Percentiles rank a stretch among this genome's conserved stretches.
Conservation (phyloP, 345 rosid genomes). For the Lepidium aucheri region DNA sequence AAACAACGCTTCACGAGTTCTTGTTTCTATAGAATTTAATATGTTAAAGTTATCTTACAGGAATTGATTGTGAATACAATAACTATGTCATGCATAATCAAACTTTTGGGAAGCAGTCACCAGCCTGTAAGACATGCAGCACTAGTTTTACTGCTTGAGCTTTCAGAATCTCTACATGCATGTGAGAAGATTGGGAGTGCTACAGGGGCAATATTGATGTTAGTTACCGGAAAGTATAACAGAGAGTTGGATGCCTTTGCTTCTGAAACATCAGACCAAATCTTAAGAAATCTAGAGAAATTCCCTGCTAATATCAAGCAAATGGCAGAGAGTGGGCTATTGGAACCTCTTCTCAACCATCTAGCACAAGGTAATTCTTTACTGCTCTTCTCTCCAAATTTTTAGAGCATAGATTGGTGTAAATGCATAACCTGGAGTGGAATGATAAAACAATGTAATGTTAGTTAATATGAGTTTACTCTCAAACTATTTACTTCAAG, state of each 20-base stretch:
- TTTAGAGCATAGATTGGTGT: neutral
- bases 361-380: conserved; percentile 49
- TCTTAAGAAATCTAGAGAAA: conserved; percentile 54
- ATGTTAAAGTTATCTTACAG: conserved; percentile 32
- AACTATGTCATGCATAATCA: conserved; percentile 43
- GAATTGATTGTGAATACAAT: conserved; percentile 46
- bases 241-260: conserved; percentile 40
- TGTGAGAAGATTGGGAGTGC: conserved; percentile 50
- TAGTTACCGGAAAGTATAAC: conserved; percentile 57
- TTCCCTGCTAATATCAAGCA: conserved; percentile 50
- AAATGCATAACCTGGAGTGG: neutral
- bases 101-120: conserved; percentile 62
- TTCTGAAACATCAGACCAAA: conserved; percentile 50
- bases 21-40: neutral
- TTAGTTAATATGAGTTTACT: neutral
- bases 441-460: neutral
- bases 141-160: conserved; percentile 55
- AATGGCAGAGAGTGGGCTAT: conserved; percentile 84
- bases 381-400: neutral
- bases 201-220: conserved; percentile 66
- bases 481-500: neutral
- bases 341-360: conserved; percentile 74
- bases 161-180: conserved; percentile 43
- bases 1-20: neutral
- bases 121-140: conserved; percentile 44